These are phyloP conservation scores for Vanrija sp. DNA, from an alignment of 1,284 basidiomycete genomes.

Conservation along the genomic window DNA sequence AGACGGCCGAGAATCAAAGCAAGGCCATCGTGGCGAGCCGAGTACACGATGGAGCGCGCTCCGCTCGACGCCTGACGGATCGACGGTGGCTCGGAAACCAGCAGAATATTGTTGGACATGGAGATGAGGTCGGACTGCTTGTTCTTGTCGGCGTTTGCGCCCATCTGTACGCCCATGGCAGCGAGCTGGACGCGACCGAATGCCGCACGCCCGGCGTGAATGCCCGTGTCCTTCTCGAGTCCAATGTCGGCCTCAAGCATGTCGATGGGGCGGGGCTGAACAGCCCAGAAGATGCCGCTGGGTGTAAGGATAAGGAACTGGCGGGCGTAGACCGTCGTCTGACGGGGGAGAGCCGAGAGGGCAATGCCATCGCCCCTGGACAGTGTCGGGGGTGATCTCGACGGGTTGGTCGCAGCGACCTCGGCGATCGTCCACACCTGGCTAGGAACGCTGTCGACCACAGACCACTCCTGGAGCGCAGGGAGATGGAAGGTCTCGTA, in stretches of 20 bases:
- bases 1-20: slow-evolving; percentile 81
- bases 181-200: slow-evolving; percentile 39
- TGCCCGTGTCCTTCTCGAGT: slow-evolving; percentile 33
- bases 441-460: slow-evolving; percentile 61
- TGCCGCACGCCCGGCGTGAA: slow-evolving; percentile 19
- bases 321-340: slow-evolving; percentile 26
- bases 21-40: slow-evolving; percentile 83
- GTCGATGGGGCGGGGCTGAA: slow-evolving; percentile 38
- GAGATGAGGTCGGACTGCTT: slow-evolving; percentile 29
- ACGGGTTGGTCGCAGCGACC: slow-evolving; percentile 36
- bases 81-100: slow-evolving; percentile 26
- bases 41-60: slow-evolving; percentile 59
- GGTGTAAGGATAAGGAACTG: slow-evolving; percentile 39
- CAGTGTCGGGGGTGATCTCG: slow-evolving; percentile 11
- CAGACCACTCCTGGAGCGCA: slow-evolving; percentile 32
- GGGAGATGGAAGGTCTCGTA: slow-evolving; percentile 25
- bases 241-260: slow-evolving; percentile 35
- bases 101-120: slow-evolving; percentile 28
- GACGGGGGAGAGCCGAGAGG: slow-evolving; percentile 31
- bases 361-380: slow-evolving; percentile 22
- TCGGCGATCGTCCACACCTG: slow-evolving; percentile 74
- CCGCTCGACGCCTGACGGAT: slow-evolving; percentile 26
- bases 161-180: slow-evolving; percentile 39
- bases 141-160: slow-evolving; percentile 15
- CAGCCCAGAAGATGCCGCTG: slow-evolving; percentile 34